These are phyloP conservation scores for Lecanosticta acicola DNA, from an alignment of 2,329 filamentous ascomycete genomes.

Conservation along the genomic window DNA sequence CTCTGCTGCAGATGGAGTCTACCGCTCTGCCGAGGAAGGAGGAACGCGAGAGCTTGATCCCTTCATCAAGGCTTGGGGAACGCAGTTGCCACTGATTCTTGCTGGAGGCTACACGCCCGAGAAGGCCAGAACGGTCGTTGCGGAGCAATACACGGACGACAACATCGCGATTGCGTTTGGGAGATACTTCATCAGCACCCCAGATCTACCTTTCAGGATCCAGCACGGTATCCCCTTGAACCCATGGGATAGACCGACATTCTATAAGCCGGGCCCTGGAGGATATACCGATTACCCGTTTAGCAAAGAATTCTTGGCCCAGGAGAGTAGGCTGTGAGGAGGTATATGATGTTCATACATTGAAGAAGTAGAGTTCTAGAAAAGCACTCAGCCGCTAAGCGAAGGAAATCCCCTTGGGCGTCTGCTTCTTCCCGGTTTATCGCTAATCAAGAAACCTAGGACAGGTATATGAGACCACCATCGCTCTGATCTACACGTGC, in stretches of 20 bases:
- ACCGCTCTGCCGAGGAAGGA: slow-evolving; percentile 30
- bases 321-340: not conserved
- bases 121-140: slow-evolving; percentile 33
- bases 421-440: not conserved
- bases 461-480: not conserved
- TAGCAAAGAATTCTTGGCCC: slow-evolving; percentile 9
- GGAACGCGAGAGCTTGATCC: slow-evolving; percentile 17
- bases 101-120: slow-evolving; percentile 40
- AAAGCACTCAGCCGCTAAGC: not conserved
- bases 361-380: not conserved
- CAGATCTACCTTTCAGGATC: slow-evolving; percentile 45
- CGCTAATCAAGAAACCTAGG: not conserved
- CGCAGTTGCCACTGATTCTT: slow-evolving; percentile 32
- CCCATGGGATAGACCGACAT: slow-evolving; percentile 43
- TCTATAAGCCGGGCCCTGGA: slow-evolving; percentile 39
- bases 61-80: slow-evolving; percentile 23
- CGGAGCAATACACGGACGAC: slow-evolving; percentile 39
- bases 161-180: slow-evolving; percentile 47
- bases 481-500: not conserved
- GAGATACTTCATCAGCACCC: slow-evolving; percentile 45
- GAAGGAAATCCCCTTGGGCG: not conserved
- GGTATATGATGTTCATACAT: not conserved
- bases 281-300: slow-evolving; percentile 43
- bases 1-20: slow-evolving; percentile 34
- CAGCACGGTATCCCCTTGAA: slow-evolving; percentile 40